A percentile compares a stretch with the other conserved stretches of the same genome.
Evolutionary conservation across 129 eudicot species (phyloP).

Genomic region (Glebionis coronaria): DNA sequence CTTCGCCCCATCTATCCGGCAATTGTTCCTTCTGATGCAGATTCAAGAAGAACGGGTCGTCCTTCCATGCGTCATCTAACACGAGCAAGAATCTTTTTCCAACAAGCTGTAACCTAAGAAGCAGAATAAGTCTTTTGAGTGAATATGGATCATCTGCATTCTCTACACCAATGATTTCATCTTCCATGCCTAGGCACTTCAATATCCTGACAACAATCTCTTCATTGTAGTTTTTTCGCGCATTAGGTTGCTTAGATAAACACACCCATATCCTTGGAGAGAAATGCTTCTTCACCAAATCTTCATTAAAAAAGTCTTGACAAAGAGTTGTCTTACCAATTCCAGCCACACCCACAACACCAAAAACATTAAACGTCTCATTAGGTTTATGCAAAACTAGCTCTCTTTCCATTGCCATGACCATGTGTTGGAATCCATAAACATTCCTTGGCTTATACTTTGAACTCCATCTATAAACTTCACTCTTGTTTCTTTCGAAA

Average conservation of each 20-base stretch:
- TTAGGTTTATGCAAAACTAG: slow-evolving; percentile 18
- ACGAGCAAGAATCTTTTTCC: slow-evolving; percentile 40
- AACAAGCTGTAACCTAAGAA: slow-evolving; percentile 29
- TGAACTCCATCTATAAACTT: slow-evolving; percentile 41
- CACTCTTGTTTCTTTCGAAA: background rate
- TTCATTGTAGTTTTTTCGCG: background rate
- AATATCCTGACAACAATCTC: slow-evolving; percentile 40
- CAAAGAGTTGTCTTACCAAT: slow-evolving; percentile 48
- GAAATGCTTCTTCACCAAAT: slow-evolving; percentile 26
- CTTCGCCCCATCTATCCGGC: slow-evolving; percentile 16
- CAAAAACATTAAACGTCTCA: slow-evolving; percentile 35
- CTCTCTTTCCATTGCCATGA: slow-evolving; percentile 34
- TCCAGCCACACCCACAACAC: slow-evolving; percentile 45
- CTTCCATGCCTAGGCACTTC: slow-evolving; percentile 38
- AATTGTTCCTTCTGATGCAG: slow-evolving; percentile 6
- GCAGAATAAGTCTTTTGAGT: slow-evolving; percentile 25
- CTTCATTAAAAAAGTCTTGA: slow-evolving; percentile 21
- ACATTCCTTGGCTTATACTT: slow-evolving; percentile 27
- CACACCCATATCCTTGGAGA: slow-evolving; percentile 55
- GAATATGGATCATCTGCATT: background rate
- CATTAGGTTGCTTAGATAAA: slow-evolving; percentile 31
- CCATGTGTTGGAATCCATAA: slow-evolving; percentile 30
- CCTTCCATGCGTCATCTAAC: slow-evolving; percentile 38
- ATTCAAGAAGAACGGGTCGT: slow-evolving; percentile 16
- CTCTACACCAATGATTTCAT: slow-evolving; percentile 25